Evolutionary conservation across 441 rosid genomes (phyloP), one percentile per base, ranked within the genome.

Genomic region (Euphorbia schlechtendalii): DNA sequence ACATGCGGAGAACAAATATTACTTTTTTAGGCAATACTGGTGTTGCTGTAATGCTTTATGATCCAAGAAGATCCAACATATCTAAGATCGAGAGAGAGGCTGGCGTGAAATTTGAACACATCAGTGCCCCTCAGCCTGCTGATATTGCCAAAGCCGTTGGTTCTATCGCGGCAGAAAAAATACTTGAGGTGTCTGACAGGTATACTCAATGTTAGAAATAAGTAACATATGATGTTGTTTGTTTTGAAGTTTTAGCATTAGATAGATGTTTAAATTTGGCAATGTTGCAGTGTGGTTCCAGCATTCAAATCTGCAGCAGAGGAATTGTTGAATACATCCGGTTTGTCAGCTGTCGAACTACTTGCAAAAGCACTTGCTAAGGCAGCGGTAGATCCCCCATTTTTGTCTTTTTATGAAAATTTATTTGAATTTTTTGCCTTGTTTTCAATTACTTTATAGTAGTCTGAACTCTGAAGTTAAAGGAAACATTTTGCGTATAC

Each of bases 341-440:
- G 95, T 69, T 69, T 88, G 67, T 86, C 99, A 46, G 91, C 86
- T 0, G 92, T 83, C 49, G 96, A 82, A 58, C 76, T 90, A 68
- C 96, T 93, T 55, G 82, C 97, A 22, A 93, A 93, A 83, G 97
- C 97, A 72, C 86, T 93, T 49, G 97, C 99, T 27, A 87, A 87
- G 74, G 80, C 90, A 21, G 81, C 85, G 69, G 99, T 93, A 73
- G 67, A 95, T 68, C 22, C 59, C 38, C 71, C n/a, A 28, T 24
- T 55, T 32, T 67, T 4, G 52, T 51, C 56, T n/a, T 18, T 60
- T 32, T 32, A 32, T 32, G 41, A 61, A 45, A 8, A 25, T 27
- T 59, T 4, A 27, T 38, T 59, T 18, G 7, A 46, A 59, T 21
- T 8, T 58, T 17, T 21, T 1, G 15, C 20, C 51, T 46, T 40